Base-by-base conservation (phyloP, 148 eudicot genomes). In the Hydrangea macrophylla region DNA sequence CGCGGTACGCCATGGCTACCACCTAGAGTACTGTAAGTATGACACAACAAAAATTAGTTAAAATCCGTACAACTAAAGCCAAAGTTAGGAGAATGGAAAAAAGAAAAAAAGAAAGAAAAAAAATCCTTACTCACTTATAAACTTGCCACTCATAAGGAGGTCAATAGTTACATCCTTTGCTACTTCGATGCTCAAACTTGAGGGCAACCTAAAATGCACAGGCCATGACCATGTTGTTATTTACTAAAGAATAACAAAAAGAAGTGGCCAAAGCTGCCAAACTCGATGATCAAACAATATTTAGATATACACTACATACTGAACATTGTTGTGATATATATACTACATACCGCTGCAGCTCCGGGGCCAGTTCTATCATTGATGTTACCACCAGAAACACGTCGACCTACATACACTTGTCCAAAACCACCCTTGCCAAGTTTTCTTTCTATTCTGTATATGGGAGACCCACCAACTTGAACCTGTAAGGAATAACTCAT, bases 341-440 rank as follows among this genome's bases (percentile, higher is more conserved):
- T 30, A 28, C 59, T 17, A 59, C 70, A 20, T 73, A 85, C 94
- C 78, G 84, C 89, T 10, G 59, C 44, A 37, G 95, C 85, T 44
- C 75, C 80, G 37, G 82, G 75, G 10, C 92, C 92, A 65, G 75
- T 76, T 59, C 83, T 80, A 30, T 80, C 85, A 75, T 54, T 78
- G 20, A 57, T 36, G 70, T 58, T 70, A 40, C 70, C 73, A 55
- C 79, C 85, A 71, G 77, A 26, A 40, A 80, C 63, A 45, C 88
- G 91, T 26, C 87, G 89, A 64, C 92, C 96, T 50, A 85, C 84
- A 70, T 83, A 87, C 31, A 89, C 96, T 70, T 89, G 96, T 42
- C 96, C 96, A 79, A 89, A 89, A 25, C 96, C 96, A 65, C 96
- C 96, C 72, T 89, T 87, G 28, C 96, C 96, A 64, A 90, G 84